phyloP scores from a whole-genome alignment of 1,284 basidiomycete genomes.

The Anthracocystis panici-leucophaei region DNA sequence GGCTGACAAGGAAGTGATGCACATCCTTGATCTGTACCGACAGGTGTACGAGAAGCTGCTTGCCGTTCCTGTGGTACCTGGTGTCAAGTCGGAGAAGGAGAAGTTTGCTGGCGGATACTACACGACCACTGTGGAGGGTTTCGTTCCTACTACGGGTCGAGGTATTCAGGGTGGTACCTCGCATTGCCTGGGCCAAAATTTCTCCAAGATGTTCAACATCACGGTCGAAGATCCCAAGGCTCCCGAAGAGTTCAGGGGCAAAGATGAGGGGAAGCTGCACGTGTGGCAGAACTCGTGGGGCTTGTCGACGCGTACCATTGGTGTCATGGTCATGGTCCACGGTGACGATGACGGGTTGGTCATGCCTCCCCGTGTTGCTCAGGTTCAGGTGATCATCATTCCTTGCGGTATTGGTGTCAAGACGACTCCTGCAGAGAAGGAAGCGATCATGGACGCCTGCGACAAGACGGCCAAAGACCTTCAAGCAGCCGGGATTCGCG shows the following conservation, averaged over 20 bases:
- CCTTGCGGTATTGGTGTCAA: constrained; percentile 85
- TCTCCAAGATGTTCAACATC: constrained; percentile 99
- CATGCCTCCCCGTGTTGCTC: constrained; percentile 93
- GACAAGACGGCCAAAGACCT: constrained; percentile 74
- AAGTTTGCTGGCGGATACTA: constrained; percentile 98
- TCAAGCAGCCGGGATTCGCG: constrained; percentile 79
- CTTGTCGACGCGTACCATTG: constrained; percentile 92
- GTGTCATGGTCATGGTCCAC: constrained; percentile 99
- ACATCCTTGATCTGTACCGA: constrained; percentile 95
- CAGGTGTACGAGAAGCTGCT: constrained; percentile 97
- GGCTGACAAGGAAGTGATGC: constrained; percentile 88
- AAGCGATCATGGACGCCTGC: constrained; percentile 80
- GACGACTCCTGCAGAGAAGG: constrained; percentile 72
- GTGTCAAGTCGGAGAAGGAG: constrained; percentile 98
- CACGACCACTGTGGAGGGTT: constrained; percentile 98
- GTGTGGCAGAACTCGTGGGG: constrained; percentile 99
- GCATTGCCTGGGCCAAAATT: constrained; percentile 98
- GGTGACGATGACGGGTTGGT: constrained; percentile 98
- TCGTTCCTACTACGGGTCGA: constrained; percentile 95
- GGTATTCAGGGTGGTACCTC: constrained; percentile 99
- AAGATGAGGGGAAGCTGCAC: constrained; percentile 75
- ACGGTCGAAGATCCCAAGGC: constrained; percentile 82
- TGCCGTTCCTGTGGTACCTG: constrained; percentile 95
- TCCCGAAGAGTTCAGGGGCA: constrained; percentile 63
- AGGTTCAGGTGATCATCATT: constrained; percentile 88